Evolutionary conservation across 2,329 filamentous ascomycete species (phyloP).

Genomic region (Elsinoe necatrix): DNA sequence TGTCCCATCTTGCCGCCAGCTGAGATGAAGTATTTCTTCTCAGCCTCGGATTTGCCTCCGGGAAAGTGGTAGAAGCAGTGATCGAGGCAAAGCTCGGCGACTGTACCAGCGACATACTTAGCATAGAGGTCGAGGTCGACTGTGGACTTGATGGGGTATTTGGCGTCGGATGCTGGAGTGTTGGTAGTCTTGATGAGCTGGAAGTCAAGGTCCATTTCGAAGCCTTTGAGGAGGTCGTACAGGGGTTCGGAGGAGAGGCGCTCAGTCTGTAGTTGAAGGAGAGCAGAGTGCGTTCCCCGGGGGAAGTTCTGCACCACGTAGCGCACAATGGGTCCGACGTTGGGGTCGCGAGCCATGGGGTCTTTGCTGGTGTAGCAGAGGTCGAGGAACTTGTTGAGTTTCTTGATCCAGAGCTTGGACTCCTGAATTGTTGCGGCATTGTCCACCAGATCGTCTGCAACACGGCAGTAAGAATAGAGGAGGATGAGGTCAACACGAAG

Average conservation of each 20-base stretch:
- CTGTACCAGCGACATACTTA: slow-evolving; percentile 61
- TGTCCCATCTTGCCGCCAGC: slow-evolving; percentile 60
- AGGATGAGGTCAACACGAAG: slow-evolving; percentile 60
- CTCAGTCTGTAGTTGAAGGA: slow-evolving; percentile 51
- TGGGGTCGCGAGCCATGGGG: slow-evolving; percentile 22
- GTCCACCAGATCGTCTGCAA: slow-evolving; percentile 66
- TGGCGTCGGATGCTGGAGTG: slow-evolving; percentile 14
- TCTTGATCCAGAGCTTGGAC: slow-evolving; percentile 50
- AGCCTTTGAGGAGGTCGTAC: slow-evolving; percentile 57
- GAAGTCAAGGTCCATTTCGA: slow-evolving; percentile 60
- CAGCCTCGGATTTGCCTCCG: slow-evolving; percentile 24
- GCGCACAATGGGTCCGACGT: slow-evolving; percentile 23
- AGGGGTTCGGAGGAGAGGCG: slow-evolving; percentile 53
- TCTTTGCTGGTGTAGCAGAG: slow-evolving; percentile 38
- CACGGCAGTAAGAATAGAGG: slow-evolving; percentile 64
- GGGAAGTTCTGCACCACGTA: slow-evolving; percentile 48
- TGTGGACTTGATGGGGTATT: slow-evolving; percentile 52
- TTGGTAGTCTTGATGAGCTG: slow-evolving; percentile 14
- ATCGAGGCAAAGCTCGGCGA: slow-evolving; percentile 60
- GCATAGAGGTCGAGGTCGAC: slow-evolving; percentile 55
- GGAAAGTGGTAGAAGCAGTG: slow-evolving; percentile 54
- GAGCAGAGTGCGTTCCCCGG: slow-evolving; percentile 42
- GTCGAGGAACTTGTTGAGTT: slow-evolving; percentile 50
- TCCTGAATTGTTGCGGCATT: slow-evolving; percentile 47
- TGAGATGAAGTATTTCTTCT: slow-evolving; percentile 40